A percentile compares a stretch with the other conserved stretches of the same genome.
These are phyloP conservation scores for Plantago elongata DNA, from an alignment of 257 asterid genomes.

Conservation along the genomic window DNA sequence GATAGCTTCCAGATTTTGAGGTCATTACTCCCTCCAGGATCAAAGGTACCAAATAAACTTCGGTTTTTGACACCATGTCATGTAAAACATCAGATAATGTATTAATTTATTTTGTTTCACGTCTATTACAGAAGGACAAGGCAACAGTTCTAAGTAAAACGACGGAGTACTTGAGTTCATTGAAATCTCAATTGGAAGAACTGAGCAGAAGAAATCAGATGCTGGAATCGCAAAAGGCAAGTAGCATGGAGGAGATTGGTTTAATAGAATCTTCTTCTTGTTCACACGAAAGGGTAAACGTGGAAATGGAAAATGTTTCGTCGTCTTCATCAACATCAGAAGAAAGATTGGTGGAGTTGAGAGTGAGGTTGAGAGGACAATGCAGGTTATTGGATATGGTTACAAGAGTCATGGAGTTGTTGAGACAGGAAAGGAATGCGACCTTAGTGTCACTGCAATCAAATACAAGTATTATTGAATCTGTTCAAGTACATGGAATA, in stretches of 20 bases:
- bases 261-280: neutral
- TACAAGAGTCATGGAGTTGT: constrained; percentile 39
- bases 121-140: constrained; percentile 57
- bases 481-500: constrained; percentile 29
- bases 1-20: constrained; percentile 64
- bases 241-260: neutral
- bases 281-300: constrained; percentile 25
- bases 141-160: constrained; percentile 71
- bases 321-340: constrained; percentile 45
- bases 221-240: constrained; percentile 32
- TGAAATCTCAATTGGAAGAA: constrained; percentile 55
- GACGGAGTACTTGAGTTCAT: constrained; percentile 41
- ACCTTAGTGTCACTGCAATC: constrained; percentile 46
- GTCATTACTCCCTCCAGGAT: constrained; percentile 70
- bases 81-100: neutral
- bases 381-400: constrained; percentile 40
- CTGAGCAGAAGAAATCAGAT: constrained; percentile 36
- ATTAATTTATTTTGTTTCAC: neutral
- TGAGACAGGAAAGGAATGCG: constrained; percentile 36
- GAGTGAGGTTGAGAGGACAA: constrained; percentile 43
- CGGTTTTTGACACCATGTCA: no score
- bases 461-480: constrained; percentile 34
- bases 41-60: constrained; percentile 42
- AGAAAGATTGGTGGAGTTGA: constrained; percentile 49
- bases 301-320: constrained; percentile 31